A percentile compares a stretch with the other conserved stretches of the same genome.
These are phyloP conservation scores for Fusarium paranaense DNA, from an alignment of 2,329 filamentous ascomycete genomes.

Conservation along the genomic window DNA sequence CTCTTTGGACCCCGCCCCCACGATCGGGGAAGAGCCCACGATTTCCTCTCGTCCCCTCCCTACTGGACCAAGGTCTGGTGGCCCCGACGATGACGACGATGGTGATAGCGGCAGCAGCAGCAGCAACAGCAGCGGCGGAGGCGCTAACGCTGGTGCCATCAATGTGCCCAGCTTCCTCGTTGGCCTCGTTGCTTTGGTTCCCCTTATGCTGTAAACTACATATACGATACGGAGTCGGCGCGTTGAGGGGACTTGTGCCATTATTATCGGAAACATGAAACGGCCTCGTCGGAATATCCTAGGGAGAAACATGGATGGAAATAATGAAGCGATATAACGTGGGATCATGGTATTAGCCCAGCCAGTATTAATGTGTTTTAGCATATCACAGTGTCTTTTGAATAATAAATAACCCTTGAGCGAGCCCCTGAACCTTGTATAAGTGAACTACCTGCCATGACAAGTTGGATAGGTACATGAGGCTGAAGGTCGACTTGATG, in stretches of 20 bases:
- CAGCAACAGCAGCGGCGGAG: conserved; percentile 1
- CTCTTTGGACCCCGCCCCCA: conserved; percentile 29
- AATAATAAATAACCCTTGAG: conserved; percentile 25
- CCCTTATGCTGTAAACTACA: conserved; percentile 41
- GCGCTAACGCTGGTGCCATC: conserved; percentile 24
- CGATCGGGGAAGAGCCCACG: conserved; percentile 10
- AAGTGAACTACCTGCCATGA: background rate
- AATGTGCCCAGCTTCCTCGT: conserved; percentile 36
- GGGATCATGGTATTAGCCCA: background rate
- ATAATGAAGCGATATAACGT: conserved; percentile 15
- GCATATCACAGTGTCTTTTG: conserved; percentile 3
- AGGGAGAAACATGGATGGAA: background rate
- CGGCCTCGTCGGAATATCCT: background rate
- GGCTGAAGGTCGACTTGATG: background rate
- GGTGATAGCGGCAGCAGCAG: conserved; percentile 1
- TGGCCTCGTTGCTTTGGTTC: conserved; percentile 40
- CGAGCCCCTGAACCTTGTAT: background rate
- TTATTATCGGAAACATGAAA: background rate
- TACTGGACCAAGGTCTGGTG: conserved; percentile 31
- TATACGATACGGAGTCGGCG: background rate
- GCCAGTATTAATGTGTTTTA: background rate
- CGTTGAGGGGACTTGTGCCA: background rate
- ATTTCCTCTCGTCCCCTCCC: conserved; percentile 9
- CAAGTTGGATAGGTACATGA: background rate
- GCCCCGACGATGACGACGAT: conserved; percentile 6